These are phyloP conservation scores for Sporothrix globosa DNA, from an alignment of 2,329 filamentous ascomycete genomes.

Conservation along the genomic window DNA sequence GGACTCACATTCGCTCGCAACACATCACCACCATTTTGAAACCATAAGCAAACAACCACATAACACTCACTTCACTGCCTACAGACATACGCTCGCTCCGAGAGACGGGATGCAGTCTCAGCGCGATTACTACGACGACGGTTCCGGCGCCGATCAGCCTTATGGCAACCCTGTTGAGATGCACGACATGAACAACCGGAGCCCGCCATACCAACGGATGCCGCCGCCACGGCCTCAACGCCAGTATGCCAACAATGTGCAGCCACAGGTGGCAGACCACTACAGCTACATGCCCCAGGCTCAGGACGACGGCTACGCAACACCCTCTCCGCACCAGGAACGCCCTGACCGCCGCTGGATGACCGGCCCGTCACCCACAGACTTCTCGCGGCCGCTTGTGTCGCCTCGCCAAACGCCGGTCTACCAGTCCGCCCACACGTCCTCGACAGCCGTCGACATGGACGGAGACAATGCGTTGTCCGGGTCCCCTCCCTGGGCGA, in stretches of 20 bases:
- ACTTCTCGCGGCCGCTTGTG: slow-evolving; percentile 28
- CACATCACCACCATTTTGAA: too few species aligned
- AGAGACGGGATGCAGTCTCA: slow-evolving; percentile 33
- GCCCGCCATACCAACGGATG: slow-evolving; percentile 24
- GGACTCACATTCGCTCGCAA: slow-evolving; percentile 7
- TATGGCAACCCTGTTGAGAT: slow-evolving; percentile 33
- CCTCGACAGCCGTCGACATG: slow-evolving; percentile 33
- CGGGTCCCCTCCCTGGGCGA: slow-evolving; percentile 26
- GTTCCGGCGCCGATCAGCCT: slow-evolving; percentile 24
- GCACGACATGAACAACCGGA: slow-evolving; percentile 28
- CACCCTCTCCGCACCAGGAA: slow-evolving; percentile 27
- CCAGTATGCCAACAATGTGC: slow-evolving; percentile 14
- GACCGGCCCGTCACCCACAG: slow-evolving; percentile 12
- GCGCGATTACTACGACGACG: slow-evolving; percentile 29
- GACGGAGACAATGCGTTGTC: slow-evolving; percentile 32
- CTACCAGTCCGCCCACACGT: slow-evolving; percentile 35
- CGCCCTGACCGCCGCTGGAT: slow-evolving; percentile 20
- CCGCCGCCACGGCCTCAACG: not conserved
- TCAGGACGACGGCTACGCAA: slow-evolving; percentile 4
- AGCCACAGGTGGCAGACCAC: slow-evolving; percentile 21
- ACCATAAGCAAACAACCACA: not conserved
- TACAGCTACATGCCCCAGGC: slow-evolving; percentile 15
- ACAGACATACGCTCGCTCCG: not conserved
- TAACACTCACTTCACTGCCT: not conserved
- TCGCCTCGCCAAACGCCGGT: slow-evolving; percentile 32